A percentile compares a stretch with the other conserved stretches of the same genome.
phyloP scores from a whole-genome alignment of 371 early-diverging fungal genomes.

The Saksenaea vasiformis region DNA sequence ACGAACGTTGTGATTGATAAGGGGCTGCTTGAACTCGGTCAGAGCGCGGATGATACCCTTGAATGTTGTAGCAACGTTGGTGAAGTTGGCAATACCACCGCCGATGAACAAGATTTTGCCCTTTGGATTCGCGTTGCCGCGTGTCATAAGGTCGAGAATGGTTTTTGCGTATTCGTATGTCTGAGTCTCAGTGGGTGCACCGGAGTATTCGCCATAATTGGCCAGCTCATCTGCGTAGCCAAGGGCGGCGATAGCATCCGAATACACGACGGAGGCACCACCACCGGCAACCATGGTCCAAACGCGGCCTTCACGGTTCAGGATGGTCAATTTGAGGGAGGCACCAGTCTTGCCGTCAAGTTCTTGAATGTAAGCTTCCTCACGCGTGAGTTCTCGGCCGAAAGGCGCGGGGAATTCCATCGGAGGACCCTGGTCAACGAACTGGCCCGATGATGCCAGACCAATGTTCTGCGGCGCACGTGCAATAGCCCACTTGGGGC shows the following conservation, averaged over 20 bases:
- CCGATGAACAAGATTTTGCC: constrained; percentile 97
- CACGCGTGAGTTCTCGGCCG: constrained; percentile 93
- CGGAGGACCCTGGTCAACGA: constrained; percentile 79
- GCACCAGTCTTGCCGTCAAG: constrained; percentile 98
- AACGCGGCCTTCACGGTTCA: constrained; percentile 92
- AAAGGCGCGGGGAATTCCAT: constrained; percentile 98
- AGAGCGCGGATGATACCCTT: constrained; percentile 97
- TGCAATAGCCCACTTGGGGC: constrained; percentile 87
- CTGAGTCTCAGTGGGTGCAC: constrained; percentile 97
- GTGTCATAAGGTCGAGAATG: constrained; percentile 96
- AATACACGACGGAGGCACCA: constrained; percentile 96
- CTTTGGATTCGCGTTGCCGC: constrained; percentile 76
- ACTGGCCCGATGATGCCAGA: constrained; percentile 37
- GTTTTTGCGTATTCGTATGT: constrained; percentile 99
- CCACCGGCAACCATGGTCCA: constrained; percentile 99
- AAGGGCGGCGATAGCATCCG: constrained; percentile 96
- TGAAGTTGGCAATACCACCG: constrained; percentile 99
- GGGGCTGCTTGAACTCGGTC: constrained; percentile 84
- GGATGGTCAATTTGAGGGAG: constrained; percentile 93
- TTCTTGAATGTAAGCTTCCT: constrained; percentile 97
- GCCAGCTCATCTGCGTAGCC: constrained; percentile 94
- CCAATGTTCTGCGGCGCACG: constrained; percentile 68
- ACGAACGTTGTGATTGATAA: constrained; percentile 86
- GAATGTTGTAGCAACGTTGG: constrained; percentile 98
- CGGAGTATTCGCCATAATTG: constrained; percentile 99